phyloP scores from a whole-genome alignment of 2,329 filamentous ascomycete genomes.

The Nothophoma quercina region DNA sequence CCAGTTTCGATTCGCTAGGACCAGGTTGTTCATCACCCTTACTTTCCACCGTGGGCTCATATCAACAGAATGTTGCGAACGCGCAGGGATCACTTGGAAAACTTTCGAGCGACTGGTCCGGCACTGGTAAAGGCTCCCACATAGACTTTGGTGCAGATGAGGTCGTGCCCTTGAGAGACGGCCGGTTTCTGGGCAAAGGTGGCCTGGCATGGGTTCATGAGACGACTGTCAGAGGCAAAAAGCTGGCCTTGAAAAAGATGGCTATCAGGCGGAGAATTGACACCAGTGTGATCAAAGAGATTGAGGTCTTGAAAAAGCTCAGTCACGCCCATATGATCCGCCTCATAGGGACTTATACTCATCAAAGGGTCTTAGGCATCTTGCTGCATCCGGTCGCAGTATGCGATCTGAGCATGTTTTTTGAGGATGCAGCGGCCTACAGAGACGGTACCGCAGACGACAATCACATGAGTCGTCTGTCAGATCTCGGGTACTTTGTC shows the following conservation, averaged over 20 bases:
- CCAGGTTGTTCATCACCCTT: no score
- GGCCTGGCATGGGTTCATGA: not conserved
- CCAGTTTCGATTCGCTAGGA: no score
- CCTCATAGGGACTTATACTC: not conserved
- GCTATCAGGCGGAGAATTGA: not conserved
- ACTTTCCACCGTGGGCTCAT: no score
- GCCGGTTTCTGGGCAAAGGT: not conserved
- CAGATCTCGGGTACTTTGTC: not conserved
- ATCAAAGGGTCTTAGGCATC: not conserved
- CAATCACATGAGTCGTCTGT: not conserved
- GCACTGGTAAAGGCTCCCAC: conserved; percentile 27
- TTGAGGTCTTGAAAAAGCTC: not conserved
- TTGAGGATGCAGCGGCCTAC: not conserved
- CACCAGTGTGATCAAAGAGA: not conserved
- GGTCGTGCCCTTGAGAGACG: conserved; percentile 3
- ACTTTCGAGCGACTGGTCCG: conserved; percentile 32
- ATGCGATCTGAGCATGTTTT: not conserved
- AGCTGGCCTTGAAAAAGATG: not conserved
- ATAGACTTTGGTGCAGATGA: conserved; percentile 28
- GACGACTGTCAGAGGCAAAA: not conserved
- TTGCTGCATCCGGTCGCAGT: not conserved
- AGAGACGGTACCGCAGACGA: not conserved
- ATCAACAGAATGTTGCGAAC: no score
- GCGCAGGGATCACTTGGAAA: no score
- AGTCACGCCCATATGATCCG: not conserved